Conservation (phyloP, 2,329 filamentous ascomycete genomes). For the Fusarium coicis region DNA sequence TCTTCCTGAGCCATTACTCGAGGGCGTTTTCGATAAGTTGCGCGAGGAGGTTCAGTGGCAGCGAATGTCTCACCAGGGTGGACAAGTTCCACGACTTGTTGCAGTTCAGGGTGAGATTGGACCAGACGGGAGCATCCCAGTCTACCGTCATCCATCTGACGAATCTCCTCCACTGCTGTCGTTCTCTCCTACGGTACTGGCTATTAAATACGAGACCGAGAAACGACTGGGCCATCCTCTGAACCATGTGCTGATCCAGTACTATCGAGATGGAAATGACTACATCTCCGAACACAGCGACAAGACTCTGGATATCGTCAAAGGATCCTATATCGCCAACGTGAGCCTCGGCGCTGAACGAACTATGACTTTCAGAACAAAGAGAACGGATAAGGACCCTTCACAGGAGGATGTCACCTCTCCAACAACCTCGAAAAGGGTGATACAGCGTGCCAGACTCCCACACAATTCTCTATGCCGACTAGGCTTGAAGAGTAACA, state of each 20-base stretch:
- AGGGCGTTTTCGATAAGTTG: conserved; percentile 75
- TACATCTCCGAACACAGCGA: conserved; percentile 97
- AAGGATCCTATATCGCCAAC: conserved; percentile 86
- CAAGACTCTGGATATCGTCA: conserved; percentile 91
- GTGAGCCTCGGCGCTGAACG: conserved; percentile 92
- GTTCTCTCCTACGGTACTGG: conserved; percentile 78
- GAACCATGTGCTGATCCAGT: conserved; percentile 93
- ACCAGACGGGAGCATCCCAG: conserved; percentile 77
- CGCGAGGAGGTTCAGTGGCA: conserved; percentile 85
- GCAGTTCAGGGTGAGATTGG: conserved; percentile 83
- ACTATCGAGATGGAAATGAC: conserved; percentile 89
- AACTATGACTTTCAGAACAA: conserved; percentile 89
- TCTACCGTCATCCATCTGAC: conserved; percentile 96
- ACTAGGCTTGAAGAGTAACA: conserved; percentile 84
- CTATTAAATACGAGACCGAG: conserved; percentile 76
- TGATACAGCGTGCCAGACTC: conserved; percentile 75
- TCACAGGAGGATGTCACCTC: conserved; percentile 34
- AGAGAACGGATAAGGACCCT: conserved; percentile 65
- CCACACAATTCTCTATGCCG: conserved; percentile 91
- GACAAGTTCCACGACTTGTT: conserved; percentile 90
- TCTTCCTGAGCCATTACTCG: conserved; percentile 66
- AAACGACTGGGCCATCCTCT: conserved; percentile 78
- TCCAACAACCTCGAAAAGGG: conserved; percentile 51
- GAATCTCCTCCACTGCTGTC: conserved; percentile 80
- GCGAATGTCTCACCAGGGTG: conserved; percentile 90